Evolutionary conservation across 2,329 filamentous ascomycete species (phyloP).

Genomic region (Pseudophaeomoniella oleicola): DNA sequence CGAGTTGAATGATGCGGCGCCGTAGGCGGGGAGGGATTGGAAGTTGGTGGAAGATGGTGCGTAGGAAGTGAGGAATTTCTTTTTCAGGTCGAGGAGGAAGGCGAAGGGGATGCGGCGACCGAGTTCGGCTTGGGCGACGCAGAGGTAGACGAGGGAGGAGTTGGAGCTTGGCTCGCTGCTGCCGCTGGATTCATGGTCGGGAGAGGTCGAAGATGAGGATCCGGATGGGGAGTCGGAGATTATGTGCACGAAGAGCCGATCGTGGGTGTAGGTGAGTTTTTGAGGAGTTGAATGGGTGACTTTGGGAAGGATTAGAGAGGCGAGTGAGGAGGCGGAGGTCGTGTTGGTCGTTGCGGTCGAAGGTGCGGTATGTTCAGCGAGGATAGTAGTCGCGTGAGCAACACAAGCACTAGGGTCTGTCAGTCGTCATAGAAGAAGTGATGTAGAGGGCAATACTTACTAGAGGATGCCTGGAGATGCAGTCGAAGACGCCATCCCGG

Average conservation of each 20-base stretch:
- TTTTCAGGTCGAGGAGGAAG: slow-evolving; percentile 80
- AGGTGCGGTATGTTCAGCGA: slow-evolving; percentile 80
- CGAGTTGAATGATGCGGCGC: slow-evolving; percentile 73
- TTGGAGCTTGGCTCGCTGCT: slow-evolving; percentile 49
- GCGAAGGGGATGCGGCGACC: slow-evolving; percentile 85
- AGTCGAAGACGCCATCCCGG: no score
- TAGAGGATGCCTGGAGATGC: no score
- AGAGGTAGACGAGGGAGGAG: slow-evolving; percentile 80
- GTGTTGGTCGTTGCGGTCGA: slow-evolving; percentile 69
- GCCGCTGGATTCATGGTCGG: slow-evolving; percentile 11
- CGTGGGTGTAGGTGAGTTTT: slow-evolving; percentile 90
- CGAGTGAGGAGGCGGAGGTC: slow-evolving; percentile 75
- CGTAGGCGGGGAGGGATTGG: slow-evolving; percentile 68
- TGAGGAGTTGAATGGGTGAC: slow-evolving; percentile 67
- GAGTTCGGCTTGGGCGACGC: slow-evolving; percentile 67
- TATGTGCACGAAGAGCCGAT: slow-evolving; percentile 88
- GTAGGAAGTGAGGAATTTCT: slow-evolving; percentile 65
- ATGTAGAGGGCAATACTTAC: no score
- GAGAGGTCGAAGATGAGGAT: slow-evolving; percentile 31
- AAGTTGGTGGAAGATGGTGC: slow-evolving; percentile 56
- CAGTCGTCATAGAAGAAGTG: no score
- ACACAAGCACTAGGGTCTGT: slow-evolving; percentile 96
- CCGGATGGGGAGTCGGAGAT: slow-evolving; percentile 69
- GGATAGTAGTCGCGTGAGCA: slow-evolving; percentile 82
- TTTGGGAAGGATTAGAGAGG: slow-evolving; percentile 88